Conservation (phyloP, 257 asterid species). For the Scutellaria minor region DNA sequence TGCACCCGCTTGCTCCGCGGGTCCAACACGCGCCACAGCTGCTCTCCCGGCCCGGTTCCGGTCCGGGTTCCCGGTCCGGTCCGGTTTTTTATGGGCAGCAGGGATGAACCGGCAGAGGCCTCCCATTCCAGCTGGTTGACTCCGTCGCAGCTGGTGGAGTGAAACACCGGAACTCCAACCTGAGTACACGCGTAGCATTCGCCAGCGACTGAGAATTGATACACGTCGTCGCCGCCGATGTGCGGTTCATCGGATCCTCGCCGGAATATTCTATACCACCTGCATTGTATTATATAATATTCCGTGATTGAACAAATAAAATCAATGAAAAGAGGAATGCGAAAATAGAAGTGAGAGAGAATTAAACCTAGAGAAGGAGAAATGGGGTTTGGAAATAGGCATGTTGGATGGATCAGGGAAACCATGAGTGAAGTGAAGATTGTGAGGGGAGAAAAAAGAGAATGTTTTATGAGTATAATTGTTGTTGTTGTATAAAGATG, state of each 20-base stretch:
- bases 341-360: background rate
- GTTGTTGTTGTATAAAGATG: slow-evolving; percentile 3
- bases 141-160: slow-evolving; percentile 91
- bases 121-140: slow-evolving; percentile 94
- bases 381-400: slow-evolving; percentile 56
- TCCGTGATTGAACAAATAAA: too few species aligned
- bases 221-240: slow-evolving; percentile 36
- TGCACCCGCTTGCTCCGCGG: slow-evolving; percentile 90
- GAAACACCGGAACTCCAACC: slow-evolving; percentile 83
- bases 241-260: slow-evolving; percentile 50
- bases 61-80: slow-evolving; percentile 42
- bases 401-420: slow-evolving; percentile 49
- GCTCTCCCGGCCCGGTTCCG: slow-evolving; percentile 27
- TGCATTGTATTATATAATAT: slow-evolving; percentile 28
- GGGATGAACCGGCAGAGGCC: slow-evolving; percentile 89
- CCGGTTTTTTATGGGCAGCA: slow-evolving; percentile 64
- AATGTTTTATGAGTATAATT: background rate
- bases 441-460: background rate
- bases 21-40: slow-evolving; percentile 62
- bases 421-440: slow-evolving; percentile 49
- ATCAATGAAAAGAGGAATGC: background rate
- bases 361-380: slow-evolving; percentile 58
- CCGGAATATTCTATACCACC: slow-evolving; percentile 74
- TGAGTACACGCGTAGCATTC: slow-evolving; percentile 95
- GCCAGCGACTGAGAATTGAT: slow-evolving; percentile 37